These are phyloP conservation scores for Pisolithus thermaeus DNA, from an alignment of 1,284 basidiomycete species.

Conservation along the genomic window DNA sequence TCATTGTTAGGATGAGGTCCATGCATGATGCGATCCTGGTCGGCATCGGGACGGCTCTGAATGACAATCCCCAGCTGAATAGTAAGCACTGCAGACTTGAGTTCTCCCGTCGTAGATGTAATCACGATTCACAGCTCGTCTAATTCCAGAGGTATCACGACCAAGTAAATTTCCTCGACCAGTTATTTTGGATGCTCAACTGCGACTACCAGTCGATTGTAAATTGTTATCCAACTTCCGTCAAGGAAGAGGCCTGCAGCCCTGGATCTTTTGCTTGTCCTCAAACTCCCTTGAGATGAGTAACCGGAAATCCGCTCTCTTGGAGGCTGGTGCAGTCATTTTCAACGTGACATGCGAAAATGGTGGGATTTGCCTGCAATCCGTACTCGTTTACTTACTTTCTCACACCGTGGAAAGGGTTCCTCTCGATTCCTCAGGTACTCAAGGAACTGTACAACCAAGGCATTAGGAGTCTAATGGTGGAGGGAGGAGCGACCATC, in stretches of 20 bases:
- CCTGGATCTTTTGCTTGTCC: slow-evolving; percentile 65
- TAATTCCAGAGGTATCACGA: slow-evolving; percentile 39
- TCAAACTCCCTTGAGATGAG: slow-evolving; percentile 27
- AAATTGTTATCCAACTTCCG: slow-evolving; percentile 72
- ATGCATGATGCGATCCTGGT: slow-evolving; percentile 93
- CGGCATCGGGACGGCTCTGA: slow-evolving; percentile 85
- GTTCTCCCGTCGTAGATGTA: background rate
- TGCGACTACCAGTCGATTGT: slow-evolving; percentile 63
- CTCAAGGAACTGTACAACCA: slow-evolving; percentile 47
- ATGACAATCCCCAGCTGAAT: slow-evolving; percentile 92
- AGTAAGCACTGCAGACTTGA: slow-evolving; percentile 44
- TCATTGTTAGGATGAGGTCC: slow-evolving; percentile 62
- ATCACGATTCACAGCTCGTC: slow-evolving; percentile 29
- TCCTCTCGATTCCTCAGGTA: slow-evolving; percentile 45
- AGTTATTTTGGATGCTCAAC: slow-evolving; percentile 74
- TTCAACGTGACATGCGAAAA: slow-evolving; percentile 34
- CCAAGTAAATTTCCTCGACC: slow-evolving; percentile 64
- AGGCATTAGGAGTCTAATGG: slow-evolving; percentile 79
- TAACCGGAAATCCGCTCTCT: slow-evolving; percentile 39
- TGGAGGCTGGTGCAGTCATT: slow-evolving; percentile 50
- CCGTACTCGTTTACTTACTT: slow-evolving; percentile 5
- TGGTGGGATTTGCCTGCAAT: slow-evolving; percentile 19
- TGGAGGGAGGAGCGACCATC: slow-evolving; percentile 87
- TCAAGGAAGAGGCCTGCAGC: slow-evolving; percentile 57
- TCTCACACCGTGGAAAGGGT: slow-evolving; percentile 28